These are phyloP conservation scores for Trichoderma sp. DNA, from an alignment of 2,329 filamentous ascomycete species.

Conservation along the genomic window DNA sequence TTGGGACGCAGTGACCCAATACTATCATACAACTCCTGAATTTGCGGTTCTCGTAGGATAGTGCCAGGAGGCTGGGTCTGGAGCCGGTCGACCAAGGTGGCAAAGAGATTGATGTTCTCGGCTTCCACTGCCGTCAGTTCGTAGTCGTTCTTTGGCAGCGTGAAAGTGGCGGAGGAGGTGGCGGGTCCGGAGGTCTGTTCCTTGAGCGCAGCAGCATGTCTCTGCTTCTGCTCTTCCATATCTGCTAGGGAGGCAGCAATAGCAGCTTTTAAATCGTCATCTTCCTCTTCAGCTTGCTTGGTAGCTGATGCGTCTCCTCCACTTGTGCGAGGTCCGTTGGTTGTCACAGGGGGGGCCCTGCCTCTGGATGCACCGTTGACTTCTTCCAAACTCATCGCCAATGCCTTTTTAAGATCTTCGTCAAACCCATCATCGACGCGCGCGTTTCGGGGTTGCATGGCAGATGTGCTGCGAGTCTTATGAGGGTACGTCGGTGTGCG, in stretches of 20 bases:
- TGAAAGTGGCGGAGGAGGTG: conserved; percentile 44
- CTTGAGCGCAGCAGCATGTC: conserved; percentile 79
- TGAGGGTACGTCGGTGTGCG: conserved; percentile 50
- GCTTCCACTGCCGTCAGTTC: conserved; percentile 91
- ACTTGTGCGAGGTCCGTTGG: conserved; percentile 40
- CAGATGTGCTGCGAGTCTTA: conserved; percentile 63
- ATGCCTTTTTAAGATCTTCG: conserved; percentile 85
- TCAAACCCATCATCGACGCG: conserved; percentile 89
- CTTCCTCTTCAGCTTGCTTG: conserved; percentile 72
- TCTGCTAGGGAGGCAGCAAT: conserved; percentile 93
- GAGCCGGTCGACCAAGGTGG: conserved; percentile 87
- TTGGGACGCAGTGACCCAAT: conserved; percentile 93
- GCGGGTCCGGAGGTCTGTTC: conserved; percentile 61
- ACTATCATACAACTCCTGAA: conserved; percentile 96
- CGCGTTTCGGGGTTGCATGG: conserved; percentile 87
- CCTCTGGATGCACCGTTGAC: conserved; percentile 72
- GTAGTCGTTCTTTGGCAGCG: conserved; percentile 83
- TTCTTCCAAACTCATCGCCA: conserved; percentile 97
- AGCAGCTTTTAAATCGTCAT: conserved; percentile 88
- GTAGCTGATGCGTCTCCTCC: conserved; percentile 33
- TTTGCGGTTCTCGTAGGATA: conserved; percentile 93
- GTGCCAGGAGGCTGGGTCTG: conserved; percentile 95
- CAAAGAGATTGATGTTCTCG: conserved; percentile 95
- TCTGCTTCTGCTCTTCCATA: conserved; percentile 97
- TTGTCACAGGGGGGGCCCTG: conserved; percentile 60